phyloP scores from a whole-genome alignment of 768 basidiomycete genomes.

The Rhizopogon vinicolor region DNA sequence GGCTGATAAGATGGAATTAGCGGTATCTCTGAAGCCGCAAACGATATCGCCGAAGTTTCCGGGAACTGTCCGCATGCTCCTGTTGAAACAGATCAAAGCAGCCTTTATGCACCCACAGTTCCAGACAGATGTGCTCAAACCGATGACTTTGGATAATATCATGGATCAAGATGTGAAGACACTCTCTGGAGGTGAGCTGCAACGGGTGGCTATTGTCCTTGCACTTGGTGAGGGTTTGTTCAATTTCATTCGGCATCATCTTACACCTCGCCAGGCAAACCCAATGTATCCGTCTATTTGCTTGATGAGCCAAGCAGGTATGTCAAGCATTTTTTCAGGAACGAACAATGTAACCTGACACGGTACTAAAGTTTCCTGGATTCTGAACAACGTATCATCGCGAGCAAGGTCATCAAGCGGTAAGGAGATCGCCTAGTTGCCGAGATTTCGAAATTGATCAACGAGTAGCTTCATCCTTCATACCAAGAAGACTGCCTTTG shows the following conservation, averaged over 20 bases:
- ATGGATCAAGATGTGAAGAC: conserved; percentile 99
- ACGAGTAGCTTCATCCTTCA: conserved; percentile 80
- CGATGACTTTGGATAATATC: conserved; percentile 91
- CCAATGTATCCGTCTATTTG: conserved; percentile 84
- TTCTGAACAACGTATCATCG: conserved; percentile 98
- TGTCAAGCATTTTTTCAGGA: conserved; percentile 15
- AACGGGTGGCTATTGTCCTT: conserved; percentile 94
- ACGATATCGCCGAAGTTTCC: conserved; percentile 98
- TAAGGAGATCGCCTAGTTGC: conserved; percentile 23
- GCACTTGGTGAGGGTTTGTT: conserved; percentile 59
- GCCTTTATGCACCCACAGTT: conserved; percentile 99
- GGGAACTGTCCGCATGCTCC: conserved; percentile 91
- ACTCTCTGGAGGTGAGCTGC: conserved; percentile 95
- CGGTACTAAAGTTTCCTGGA: conserved; percentile 75
- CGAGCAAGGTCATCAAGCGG: conserved; percentile 97
- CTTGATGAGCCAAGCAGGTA: conserved; percentile 91
- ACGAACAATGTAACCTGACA: background rate
- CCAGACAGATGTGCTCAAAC: conserved; percentile 96
- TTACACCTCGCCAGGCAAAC: conserved; percentile 45
- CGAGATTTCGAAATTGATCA: conserved; percentile 1
- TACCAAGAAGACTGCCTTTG: conserved; percentile 95
- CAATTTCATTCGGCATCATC: background rate
- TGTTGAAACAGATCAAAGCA: conserved; percentile 90
- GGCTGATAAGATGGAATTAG: conserved; percentile 73
- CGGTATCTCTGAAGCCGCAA: conserved; percentile 97